Conservation (phyloP, 2,329 filamentous ascomycete species). For the Diaporthe australafricana region DNA sequence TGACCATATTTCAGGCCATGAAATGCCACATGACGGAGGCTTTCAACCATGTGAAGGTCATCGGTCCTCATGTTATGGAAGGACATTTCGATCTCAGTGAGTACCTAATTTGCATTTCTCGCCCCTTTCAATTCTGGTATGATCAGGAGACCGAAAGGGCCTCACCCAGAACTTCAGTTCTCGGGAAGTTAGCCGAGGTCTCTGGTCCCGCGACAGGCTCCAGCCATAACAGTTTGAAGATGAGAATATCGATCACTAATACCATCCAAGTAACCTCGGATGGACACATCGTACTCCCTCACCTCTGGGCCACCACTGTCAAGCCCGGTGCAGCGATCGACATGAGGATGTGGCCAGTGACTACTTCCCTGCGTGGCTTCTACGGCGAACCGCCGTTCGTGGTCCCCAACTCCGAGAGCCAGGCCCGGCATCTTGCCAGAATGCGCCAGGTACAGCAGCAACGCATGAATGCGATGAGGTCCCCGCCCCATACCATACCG, state of each 20-base stretch:
- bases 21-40: not conserved
- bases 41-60: not conserved
- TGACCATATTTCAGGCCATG: conserved; percentile 3
- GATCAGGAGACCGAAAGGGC: not conserved
- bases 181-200: not conserved
- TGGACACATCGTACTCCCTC: conserved; percentile 17
- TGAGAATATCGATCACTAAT: not conserved
- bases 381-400: not conserved
- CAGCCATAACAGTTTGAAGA: not conserved
- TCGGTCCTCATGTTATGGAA: conserved; percentile 17
- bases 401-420: not conserved
- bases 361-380: not conserved
- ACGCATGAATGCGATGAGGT: not conserved
- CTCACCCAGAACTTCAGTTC: not conserved
- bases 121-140: too few species aligned
- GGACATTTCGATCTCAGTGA: conserved; percentile 25
- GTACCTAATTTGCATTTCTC: not conserved
- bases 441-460: not conserved
- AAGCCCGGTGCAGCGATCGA: conserved; percentile 27
- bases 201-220: too few species aligned
- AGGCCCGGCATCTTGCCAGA: not conserved
- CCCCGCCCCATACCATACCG: too few species aligned
- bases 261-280: not conserved
- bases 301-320: conserved; percentile 24
- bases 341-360: conserved; percentile 22